phyloP scores from a whole-genome alignment of 2,329 filamentous ascomycete species.

The Fusarium odoratissimum region DNA sequence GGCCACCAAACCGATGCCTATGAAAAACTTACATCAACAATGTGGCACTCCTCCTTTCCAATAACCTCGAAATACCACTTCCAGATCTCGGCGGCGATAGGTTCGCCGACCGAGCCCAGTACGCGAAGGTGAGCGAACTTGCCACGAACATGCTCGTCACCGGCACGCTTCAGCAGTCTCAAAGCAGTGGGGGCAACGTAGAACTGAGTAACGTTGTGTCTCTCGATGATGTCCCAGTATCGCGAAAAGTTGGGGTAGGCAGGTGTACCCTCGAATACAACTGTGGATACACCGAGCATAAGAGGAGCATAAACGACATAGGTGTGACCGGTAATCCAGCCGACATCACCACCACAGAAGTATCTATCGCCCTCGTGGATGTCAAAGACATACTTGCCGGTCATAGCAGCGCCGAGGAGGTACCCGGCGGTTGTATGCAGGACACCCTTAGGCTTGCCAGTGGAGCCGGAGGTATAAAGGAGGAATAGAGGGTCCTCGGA shows the following conservation, averaged over 20 bases:
- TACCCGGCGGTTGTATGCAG: conserved; percentile 98
- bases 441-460: conserved; percentile 98
- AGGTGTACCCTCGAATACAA: conserved; percentile 97
- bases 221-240: conserved; percentile 98
- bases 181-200: conserved; percentile 97
- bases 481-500: conserved; percentile 97
- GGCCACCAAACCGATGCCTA: not conserved
- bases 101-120: conserved; percentile 94
- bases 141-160: conserved; percentile 89
- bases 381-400: conserved; percentile 98
- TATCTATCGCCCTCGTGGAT: conserved; percentile 93
- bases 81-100: conserved; percentile 98
- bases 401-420: conserved; percentile 90
- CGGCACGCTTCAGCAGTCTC: conserved; percentile 92
- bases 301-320: conserved; percentile 98
- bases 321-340: conserved; percentile 99
- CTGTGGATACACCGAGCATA: conserved; percentile 90
- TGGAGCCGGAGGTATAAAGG: conserved; percentile 97
- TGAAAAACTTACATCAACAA: conserved; percentile 82
- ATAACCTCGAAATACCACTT: conserved; percentile 99
- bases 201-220: conserved; percentile 96
- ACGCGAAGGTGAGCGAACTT: conserved; percentile 91
- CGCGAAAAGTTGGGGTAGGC: conserved; percentile 97
- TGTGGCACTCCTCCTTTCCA: conserved; percentile 90
- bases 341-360: conserved; percentile 98